Evolutionary conservation across 2,329 filamentous ascomycete genomes (phyloP), one percentile per base, ranked within the genome.

Genomic region (Curvularia eragrostidis): DNA sequence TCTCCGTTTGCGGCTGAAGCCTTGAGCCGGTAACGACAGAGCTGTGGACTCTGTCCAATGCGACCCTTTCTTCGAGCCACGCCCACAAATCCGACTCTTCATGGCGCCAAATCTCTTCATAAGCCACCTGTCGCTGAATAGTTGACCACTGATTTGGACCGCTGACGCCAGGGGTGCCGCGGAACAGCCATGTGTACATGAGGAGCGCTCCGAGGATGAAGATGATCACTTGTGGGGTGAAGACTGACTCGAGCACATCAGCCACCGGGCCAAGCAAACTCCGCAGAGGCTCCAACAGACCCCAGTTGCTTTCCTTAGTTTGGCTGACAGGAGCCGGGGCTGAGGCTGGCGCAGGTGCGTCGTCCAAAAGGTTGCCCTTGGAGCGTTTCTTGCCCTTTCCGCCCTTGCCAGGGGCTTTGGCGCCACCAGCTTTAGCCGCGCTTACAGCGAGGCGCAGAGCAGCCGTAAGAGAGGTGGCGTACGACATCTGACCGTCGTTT

Each of bases 21-120:
- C 63, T 69, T 58, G 15, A 61, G 52, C 69, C 38, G 32, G 65
- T 59, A 52, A 69, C 56, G 9, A 69, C 57, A 12, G 68, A 51
- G 63, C 66, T 36, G 55, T 72, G 66, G 58, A 76, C 66, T 58
- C 81, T 80, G 54, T 92, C 89, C 73, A 95, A 80, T 2, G 91
- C 90, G 1, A 92, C 88, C 18, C 93, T 85, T 68, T 96, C 91
- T 75, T 97, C 93, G 4, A 97, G 80, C 93, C 93, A 97, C 56
- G 91, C 89, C 93, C 93, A 97, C 9, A 97, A 80, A 68, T 95
- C 91, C 64, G 86, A 91, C 74, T 97, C 93, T 75, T 97, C 92
- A 39, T 87, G 83, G 34, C 87, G 84, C 93, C 94, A 99, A 71
- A 98, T 90, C 77, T 97, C 91, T 66, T 98, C 93, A 74, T 97